Evolutionary conservation across 1,284 basidiomycete species (phyloP).

Genomic region (Sporisorium exsertum): DNA sequence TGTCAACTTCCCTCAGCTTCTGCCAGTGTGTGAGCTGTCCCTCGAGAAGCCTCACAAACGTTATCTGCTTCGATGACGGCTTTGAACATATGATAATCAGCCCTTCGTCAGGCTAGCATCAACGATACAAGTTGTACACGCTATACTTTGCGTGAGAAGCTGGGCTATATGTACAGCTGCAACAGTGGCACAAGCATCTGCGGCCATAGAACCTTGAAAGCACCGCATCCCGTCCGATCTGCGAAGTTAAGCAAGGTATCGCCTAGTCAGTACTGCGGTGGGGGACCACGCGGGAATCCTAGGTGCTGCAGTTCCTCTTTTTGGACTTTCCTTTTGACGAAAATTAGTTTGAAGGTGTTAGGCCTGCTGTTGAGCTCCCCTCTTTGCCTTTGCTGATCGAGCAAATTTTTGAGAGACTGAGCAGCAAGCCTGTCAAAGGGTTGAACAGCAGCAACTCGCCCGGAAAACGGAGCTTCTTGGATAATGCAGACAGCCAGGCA

Average conservation of each 20-base stretch:
- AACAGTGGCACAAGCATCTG: slow-evolving; percentile 71
- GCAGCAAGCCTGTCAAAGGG: not conserved
- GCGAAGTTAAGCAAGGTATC: slow-evolving; percentile 82
- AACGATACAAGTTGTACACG: no score
- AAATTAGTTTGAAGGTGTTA: not conserved
- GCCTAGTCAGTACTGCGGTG: slow-evolving; percentile 85
- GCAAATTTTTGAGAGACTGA: slow-evolving; percentile 24
- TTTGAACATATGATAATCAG: not conserved
- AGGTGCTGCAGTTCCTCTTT: slow-evolving; percentile 78
- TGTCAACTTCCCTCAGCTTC: slow-evolving; percentile 32
- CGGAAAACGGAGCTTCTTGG: slow-evolving; percentile 19
- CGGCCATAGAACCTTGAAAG: slow-evolving; percentile 82
- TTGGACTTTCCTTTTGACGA: not conserved
- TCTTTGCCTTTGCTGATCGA: slow-evolving; percentile 1
- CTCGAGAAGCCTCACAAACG: not conserved
- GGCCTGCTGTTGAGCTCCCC: no score
- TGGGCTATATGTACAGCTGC: not conserved
- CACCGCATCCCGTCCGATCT: slow-evolving; percentile 84
- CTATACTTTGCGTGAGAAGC: no score
- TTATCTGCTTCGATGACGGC: not conserved
- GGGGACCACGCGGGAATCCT: slow-evolving; percentile 85
- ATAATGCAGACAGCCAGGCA: slow-evolving; percentile 10
- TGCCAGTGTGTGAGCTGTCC: not conserved
- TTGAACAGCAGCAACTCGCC: slow-evolving; percentile 7
- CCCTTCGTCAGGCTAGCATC: not conserved